Evolutionary conservation across 805 yeast genomes (phyloP).

Genomic region (Blastobotrys attinorum): DNA sequence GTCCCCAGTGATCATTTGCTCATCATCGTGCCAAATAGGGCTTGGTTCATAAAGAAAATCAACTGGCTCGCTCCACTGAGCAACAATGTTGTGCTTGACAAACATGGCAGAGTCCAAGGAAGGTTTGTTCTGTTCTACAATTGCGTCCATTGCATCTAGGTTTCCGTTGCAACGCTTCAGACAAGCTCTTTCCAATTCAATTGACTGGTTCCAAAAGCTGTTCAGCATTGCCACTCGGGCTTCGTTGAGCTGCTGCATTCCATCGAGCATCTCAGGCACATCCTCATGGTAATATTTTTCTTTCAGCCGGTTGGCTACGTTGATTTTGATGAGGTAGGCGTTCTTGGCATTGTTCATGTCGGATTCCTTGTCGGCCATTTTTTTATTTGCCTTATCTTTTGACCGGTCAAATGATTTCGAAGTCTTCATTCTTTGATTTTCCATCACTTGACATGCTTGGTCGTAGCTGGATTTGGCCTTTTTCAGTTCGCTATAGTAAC

Average conservation of each 20-base stretch:
- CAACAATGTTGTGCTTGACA: conserved; percentile 75
- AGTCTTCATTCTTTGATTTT: conserved; percentile 64
- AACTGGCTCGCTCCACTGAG: conserved; percentile 72
- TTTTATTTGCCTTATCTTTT: conserved; percentile 36
- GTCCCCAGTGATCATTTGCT: conserved; percentile 48
- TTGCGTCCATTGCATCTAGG: conserved; percentile 43
- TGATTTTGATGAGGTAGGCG: conserved; percentile 69
- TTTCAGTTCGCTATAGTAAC: conserved; percentile 46
- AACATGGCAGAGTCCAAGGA: conserved; percentile 80
- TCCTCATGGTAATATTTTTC: conserved; percentile 92
- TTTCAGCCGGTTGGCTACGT: conserved; percentile 80
- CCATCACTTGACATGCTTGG: conserved; percentile 70
- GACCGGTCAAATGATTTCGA: conserved; percentile 36
- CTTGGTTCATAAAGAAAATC: conserved; percentile 85
- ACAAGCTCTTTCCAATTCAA: conserved; percentile 50
- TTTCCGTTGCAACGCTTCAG: conserved; percentile 37
- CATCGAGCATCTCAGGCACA: conserved; percentile 81
- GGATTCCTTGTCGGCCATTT: conserved; percentile 50
- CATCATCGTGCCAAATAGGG: conserved; percentile 96
- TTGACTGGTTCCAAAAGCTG: conserved; percentile 55
- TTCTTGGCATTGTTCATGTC: conserved; percentile 91
- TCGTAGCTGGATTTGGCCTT: conserved; percentile 75
- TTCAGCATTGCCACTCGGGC: conserved; percentile 66
- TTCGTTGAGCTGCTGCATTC: conserved; percentile 76
- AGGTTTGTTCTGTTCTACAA: conserved; percentile 64